Evolutionary conservation across 768 basidiomycete genomes (phyloP), one percentile per base, ranked within the genome.

Genomic region (Boletus rex-veris): DNA sequence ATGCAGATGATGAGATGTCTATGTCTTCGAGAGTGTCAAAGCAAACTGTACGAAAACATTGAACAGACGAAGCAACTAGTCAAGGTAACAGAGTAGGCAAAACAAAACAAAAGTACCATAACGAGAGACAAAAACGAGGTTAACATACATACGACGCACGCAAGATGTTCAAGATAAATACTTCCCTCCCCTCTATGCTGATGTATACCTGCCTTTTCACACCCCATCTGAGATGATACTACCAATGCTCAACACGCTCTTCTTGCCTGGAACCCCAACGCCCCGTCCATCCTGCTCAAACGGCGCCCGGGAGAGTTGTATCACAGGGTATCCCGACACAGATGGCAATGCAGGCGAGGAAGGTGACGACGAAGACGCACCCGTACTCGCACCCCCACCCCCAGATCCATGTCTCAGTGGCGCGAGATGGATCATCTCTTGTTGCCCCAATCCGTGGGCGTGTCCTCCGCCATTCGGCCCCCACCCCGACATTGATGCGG

Each of bases 231-330:
- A 84, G 51, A 86, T 85, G 52, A 87, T 87, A 61, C 82, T 85
- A 50, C 83, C 83, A 57, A 87, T 87, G 60, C 83, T 85, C 71
- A 87, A 63, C 50, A 77, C 79, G 59, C 84, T 86, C 71, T 82
- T 86, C 77, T 85, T 86, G 37, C 76, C 68, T 0, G 45, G 53
- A 2, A 52, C 49, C 2, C 59, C 61, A 8, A 64, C 45, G 0
- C 62, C 54, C n/a, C 60, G 61, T 21, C 58, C 61, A 10, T 70
- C 68, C 31, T 68, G 64, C 41, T 71, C 70, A 28, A 70, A 70
- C 9, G 66, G 70, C 10, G 68, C 60, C 5, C 70, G 61, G 15
- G 70, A 68, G 18, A 70, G 66, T 14, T 66, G 68, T 9, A 70
- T 68, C 44, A 70, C 36, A 0, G 71, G 52, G 9, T 68, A 69